phyloP scores from a whole-genome alignment of 208 protist species.

The Crithidia sp. region DNA sequence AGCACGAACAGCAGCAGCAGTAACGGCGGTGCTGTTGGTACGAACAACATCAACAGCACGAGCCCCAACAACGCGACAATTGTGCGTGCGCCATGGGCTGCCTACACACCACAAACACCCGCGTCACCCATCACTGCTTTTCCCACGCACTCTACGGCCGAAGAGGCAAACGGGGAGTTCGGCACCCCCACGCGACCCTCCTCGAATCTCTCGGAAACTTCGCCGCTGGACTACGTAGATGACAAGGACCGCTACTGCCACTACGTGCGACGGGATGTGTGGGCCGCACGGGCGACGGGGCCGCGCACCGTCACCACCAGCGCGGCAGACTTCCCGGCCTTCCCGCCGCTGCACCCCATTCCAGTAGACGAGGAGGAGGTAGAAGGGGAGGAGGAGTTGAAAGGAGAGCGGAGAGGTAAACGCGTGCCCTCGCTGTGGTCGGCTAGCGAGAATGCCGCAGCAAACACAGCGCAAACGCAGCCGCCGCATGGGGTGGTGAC shows the following conservation, averaged over 20 bases:
- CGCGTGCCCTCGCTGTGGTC: too few relatives aligned
- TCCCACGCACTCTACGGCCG: background rate
- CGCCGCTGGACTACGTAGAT: slow-evolving; percentile 12
- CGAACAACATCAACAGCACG: background rate
- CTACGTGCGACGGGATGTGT: slow-evolving; percentile 31
- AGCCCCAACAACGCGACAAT: background rate
- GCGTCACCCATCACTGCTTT: background rate
- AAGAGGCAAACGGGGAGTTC: background rate
- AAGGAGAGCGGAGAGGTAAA: background rate
- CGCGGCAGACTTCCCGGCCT: slow-evolving; percentile 17
- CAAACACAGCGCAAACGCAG: background rate
- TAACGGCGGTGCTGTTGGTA: background rate
- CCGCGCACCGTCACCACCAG: slow-evolving; percentile 15
- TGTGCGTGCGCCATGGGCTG: background rate
- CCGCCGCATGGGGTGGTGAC: slow-evolving; percentile 3
- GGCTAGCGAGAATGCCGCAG: too few relatives aligned
- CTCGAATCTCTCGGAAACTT: background rate
- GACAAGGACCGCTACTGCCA: slow-evolving; percentile 7
- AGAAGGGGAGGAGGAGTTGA: background rate
- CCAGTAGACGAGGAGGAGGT: slow-evolving; percentile 11
- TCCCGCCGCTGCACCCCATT: slow-evolving; percentile 31
- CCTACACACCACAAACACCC: background rate
- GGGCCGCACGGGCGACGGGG: slow-evolving; percentile 24
- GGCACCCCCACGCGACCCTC: background rate
- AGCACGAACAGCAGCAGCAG: slow-evolving; percentile 14